Conservation (phyloP, 768 basidiomycete genomes). For the Tulasnella sp. region DNA sequence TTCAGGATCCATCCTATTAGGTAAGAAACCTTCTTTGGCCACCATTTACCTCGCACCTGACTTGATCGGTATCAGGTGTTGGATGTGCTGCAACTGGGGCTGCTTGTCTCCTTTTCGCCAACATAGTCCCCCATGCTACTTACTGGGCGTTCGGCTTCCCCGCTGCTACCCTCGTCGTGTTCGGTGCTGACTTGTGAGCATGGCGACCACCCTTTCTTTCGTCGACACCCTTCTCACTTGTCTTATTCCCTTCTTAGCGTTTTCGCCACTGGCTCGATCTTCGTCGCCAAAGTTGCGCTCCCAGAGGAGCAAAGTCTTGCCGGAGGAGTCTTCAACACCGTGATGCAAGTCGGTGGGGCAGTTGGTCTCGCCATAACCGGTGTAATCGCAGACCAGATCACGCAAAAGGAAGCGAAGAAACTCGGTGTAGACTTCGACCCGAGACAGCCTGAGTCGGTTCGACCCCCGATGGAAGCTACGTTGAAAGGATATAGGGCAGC, state of each 20-base stretch:
- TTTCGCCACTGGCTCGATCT: slow-evolving; percentile 72
- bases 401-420: slow-evolving; percentile 43
- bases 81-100: slow-evolving; percentile 63
- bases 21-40: slow-evolving; percentile 46
- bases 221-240: background rate
- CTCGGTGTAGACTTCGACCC: slow-evolving; percentile 45
- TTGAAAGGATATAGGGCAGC: slow-evolving; percentile 67
- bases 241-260: slow-evolving; percentile 42
- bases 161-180: slow-evolving; percentile 62
- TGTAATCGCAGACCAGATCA: slow-evolving; percentile 67
- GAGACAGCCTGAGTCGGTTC: slow-evolving; percentile 40
- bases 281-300: slow-evolving; percentile 66
- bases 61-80: slow-evolving; percentile 44
- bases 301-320: slow-evolving; percentile 76
- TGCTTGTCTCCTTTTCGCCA: slow-evolving; percentile 68
- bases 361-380: slow-evolving; percentile 73
- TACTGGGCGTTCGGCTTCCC: slow-evolving; percentile 84
- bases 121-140: slow-evolving; percentile 58
- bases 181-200: slow-evolving; percentile 69
- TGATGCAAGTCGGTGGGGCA: slow-evolving; percentile 64
- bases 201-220: background rate
- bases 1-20: slow-evolving; percentile 59
- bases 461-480: slow-evolving; percentile 46
- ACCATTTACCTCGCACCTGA: background rate
- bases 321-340: slow-evolving; percentile 76